Base-by-base conservation (phyloP, 2,329 filamentous ascomycete genomes). In the Diaporthe eres region DNA sequence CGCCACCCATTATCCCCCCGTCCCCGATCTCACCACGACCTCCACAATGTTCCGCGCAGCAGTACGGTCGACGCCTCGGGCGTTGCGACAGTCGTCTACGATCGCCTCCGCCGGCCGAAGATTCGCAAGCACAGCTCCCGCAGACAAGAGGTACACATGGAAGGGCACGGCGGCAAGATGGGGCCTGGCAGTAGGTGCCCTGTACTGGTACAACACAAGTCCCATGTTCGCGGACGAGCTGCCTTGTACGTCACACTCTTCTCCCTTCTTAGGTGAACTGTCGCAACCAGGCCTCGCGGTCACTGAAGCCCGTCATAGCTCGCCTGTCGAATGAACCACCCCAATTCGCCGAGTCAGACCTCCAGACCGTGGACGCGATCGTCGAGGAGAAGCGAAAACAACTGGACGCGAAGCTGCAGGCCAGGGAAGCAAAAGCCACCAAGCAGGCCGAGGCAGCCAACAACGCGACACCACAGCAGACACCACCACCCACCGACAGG, bases 161-260 rank as follows among this genome's bases (percentile, higher is more conserved):
- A 98, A 96, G 89, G 93, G 92, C 83, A 89, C 92, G 71, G 89
- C 89, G 5, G 83, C 91, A 80, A 90, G 96, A 87, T 93, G 95
- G 91, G 94, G 92, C 78, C 82, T 97, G 74, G 96, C 95, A 0
- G 89, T 88, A 76, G 95, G 90, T 28, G 92, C 93, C 61, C 86
- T 98, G 68, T 99, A 98, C 87, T 98, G 94, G 85, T 99, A 98
- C 85, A 98, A 95, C 87, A 98, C 95, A 10, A 96, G 93, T 81
- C 90, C 92, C 72, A 88, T 95, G 31, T 98, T 98, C 84, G 94
- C 95, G 22, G 95, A 98, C 81, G 93, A 97, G 84, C 90, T 92
- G 49, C 85, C 90, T 80, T 90, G 95, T 98, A 90, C 79, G 93
- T 85, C 42, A 34, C 2, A 1, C 58, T 31, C 51, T 75, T 72